Conservation (phyloP, 2,329 filamentous ascomycete genomes). For the Pestalotiopsis sp. region DNA sequence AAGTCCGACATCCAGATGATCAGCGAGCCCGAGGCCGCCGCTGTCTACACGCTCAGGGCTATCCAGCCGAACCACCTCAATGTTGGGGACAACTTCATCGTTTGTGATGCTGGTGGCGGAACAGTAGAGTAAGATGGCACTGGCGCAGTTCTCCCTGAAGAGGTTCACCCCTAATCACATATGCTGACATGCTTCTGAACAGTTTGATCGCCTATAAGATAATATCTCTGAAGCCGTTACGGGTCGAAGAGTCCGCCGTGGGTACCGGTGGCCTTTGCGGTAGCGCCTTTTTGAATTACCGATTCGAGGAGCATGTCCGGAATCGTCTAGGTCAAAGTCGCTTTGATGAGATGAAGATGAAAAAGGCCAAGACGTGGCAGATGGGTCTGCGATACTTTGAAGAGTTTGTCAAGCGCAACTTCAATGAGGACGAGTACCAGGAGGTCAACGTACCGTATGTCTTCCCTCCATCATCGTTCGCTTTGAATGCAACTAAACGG, state of each 20-base stretch:
- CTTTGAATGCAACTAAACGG: neutral
- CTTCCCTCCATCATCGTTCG: neutral
- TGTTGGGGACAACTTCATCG: constrained; percentile 67
- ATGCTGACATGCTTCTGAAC: constrained; percentile 15
- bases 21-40: constrained; percentile 78
- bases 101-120: constrained; percentile 65
- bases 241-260: constrained; percentile 78
- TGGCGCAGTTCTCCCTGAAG: neutral
- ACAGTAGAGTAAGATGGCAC: constrained; percentile 62
- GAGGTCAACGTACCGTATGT: constrained; percentile 76
- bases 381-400: constrained; percentile 81
- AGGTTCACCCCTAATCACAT: neutral
- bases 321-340: constrained; percentile 65
- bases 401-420: constrained; percentile 83
- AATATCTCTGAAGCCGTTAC: constrained; percentile 69
- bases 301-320: constrained; percentile 78
- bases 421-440: constrained; percentile 75
- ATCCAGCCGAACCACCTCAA: constrained; percentile 76
- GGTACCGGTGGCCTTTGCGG: constrained; percentile 79
- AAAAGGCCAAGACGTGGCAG: constrained; percentile 80
- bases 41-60: constrained; percentile 78
- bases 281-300: constrained; percentile 78
- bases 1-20: constrained; percentile 76
- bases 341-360: constrained; percentile 76
- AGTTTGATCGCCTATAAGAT: constrained; percentile 81